These are phyloP conservation scores for Solanum aculeatissimum DNA, from an alignment of 305 asterid species.

Conservation along the genomic window DNA sequence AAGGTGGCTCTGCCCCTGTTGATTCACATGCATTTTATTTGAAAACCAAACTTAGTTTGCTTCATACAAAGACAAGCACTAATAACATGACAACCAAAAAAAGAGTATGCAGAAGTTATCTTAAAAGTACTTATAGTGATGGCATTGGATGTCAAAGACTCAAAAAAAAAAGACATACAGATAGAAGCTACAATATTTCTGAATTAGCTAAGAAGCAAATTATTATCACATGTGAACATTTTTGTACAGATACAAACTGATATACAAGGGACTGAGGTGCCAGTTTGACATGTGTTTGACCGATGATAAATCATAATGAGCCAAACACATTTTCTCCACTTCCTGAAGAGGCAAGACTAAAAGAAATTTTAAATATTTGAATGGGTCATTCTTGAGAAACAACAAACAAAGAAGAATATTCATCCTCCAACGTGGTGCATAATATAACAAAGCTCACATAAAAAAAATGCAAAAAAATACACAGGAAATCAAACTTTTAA, in stretches of 20 bases:
- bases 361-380: neutral
- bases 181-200: neutral
- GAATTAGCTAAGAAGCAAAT: neutral
- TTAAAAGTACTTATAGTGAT: neutral
- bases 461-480: neutral
- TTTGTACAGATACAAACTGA: neutral
- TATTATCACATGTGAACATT: neutral
- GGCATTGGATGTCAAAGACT: neutral
- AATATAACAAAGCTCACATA: neutral
- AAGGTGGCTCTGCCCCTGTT: neutral
- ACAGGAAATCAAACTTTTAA: neutral
- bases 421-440: neutral
- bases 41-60: neutral
- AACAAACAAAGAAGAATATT: neutral
- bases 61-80: neutral
- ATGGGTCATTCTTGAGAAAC: neutral
- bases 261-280: neutral
- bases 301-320: neutral
- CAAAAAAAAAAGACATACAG: neutral
- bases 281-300: neutral
- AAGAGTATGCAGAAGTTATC: neutral
- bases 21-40: neutral
- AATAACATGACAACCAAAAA: neutral
- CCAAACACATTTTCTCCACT: neutral
- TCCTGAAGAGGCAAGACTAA: neutral